Base-by-base conservation (phyloP, 1,139 yeast genomes). In the Scheffersomyces illinoinensis region DNA sequence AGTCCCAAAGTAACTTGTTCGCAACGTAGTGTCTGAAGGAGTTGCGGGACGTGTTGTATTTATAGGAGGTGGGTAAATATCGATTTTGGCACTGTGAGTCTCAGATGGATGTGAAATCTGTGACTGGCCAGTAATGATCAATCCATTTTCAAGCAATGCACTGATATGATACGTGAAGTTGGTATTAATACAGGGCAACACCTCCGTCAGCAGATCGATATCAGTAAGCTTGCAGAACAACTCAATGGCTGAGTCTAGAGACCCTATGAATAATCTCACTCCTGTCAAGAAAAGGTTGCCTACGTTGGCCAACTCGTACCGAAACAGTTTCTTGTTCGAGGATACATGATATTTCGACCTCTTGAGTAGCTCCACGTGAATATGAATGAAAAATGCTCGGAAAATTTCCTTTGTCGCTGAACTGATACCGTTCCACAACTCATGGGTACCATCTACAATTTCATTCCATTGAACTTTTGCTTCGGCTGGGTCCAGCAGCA, bases 231-330 rank as follows among this genome's bases (percentile, higher is more conserved):
- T 82, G 63, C 88, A 72, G 66, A 91, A 82, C 57, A 92, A 76
- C 70, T 91, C 97, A 59, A 93, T 85, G 0, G 97, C 93, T 4
- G 93, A 85, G 68, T 92, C 97, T 54, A 93, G 76, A 1, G 95
- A 90, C 0, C 97, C 97, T 63, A 91, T 85, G 67, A 92, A 91
- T 50, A 91, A 71, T 48, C 97, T 78, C 0, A 91, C 89, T 0
- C 97, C 97, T 0, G 97, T 88, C 56, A 93, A 75, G 62, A 93
- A 88, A 67, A 93, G 74, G 69, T 93, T 93, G 0, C 98, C 98
- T 26, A 93, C 82, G 64, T 91, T 89, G 2, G 98, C 98, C 63
- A 87, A 75, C 63, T 89, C 93, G 69, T 86, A 91, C 52, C 88
- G 81, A 71, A 86, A 93, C 70, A 81, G 87, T 66, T 82, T 83